Conservation (phyloP, 2,329 filamentous ascomycete genomes). For the Septoria linicola region DNA sequence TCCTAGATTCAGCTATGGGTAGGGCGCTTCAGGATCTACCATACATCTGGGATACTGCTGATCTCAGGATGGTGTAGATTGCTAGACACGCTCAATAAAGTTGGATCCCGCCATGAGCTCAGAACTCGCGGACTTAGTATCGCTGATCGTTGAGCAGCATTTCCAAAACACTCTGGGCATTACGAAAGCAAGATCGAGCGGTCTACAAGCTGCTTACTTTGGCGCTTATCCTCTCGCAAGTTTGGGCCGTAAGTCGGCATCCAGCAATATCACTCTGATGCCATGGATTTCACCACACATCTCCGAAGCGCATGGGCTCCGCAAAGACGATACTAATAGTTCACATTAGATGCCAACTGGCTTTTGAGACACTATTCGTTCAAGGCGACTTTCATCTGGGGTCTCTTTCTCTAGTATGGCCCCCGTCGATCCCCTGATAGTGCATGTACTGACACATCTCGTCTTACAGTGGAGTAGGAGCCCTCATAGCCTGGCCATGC, state of each 20-base stretch:
- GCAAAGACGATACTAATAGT: no score
- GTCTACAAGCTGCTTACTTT: conserved; percentile 51
- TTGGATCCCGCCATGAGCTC: conserved; percentile 26
- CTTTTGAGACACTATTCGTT: conserved; percentile 50
- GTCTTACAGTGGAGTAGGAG: conserved; percentile 49
- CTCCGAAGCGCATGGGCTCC: no score
- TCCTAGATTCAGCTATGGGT: conserved; percentile 3
- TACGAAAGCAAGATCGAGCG: conserved; percentile 43
- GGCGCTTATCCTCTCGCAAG: conserved; percentile 52
- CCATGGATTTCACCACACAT: no score
- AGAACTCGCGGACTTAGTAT: conserved; percentile 46
- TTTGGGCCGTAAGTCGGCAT: conserved; percentile 36
- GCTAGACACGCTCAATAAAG: conserved; percentile 54
- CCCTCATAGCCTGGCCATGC: conserved; percentile 59
- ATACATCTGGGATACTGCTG: neutral
- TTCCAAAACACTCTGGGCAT: conserved; percentile 48
- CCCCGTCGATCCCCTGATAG: no score
- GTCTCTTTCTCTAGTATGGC: conserved; percentile 50
- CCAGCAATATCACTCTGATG: no score
- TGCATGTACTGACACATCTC: no score
- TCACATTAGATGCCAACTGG: conserved; percentile 34
- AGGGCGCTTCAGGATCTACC: neutral
- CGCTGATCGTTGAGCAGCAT: conserved; percentile 50
- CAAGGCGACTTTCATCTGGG: conserved; percentile 50
- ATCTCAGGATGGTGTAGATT: conserved; percentile 37